phyloP scores from a whole-genome alignment of 495 filamentous ascomycete genomes.

The Lasiosphaeria miniovina region DNA sequence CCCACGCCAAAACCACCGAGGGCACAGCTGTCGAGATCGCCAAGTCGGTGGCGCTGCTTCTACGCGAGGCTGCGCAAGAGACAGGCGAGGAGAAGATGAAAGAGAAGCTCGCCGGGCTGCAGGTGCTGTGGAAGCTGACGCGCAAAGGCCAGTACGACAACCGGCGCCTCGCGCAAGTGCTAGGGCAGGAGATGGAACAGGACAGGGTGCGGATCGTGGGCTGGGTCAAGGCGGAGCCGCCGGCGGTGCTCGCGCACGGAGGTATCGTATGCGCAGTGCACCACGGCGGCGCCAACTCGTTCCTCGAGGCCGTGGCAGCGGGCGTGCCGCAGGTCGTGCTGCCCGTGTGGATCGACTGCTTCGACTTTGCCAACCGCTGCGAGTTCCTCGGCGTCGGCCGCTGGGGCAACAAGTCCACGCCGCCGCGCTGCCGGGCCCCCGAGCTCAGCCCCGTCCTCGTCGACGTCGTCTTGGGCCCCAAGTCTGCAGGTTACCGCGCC shows the following conservation, averaged over 20 bases:
- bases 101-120: constrained; percentile 19
- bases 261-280: constrained; percentile 39
- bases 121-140: constrained; percentile 46
- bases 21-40: constrained; percentile 31
- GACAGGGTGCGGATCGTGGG: constrained; percentile 28
- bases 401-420: constrained; percentile 37
- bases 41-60: constrained; percentile 27
- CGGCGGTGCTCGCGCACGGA: constrained; percentile 34
- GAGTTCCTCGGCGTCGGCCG: constrained; percentile 52
- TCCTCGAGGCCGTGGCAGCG: constrained; percentile 38
- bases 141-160: constrained; percentile 13
- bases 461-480: constrained; percentile 22
- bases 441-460: constrained; percentile 22
- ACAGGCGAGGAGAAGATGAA: constrained; percentile 9
- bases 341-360: constrained; percentile 54
- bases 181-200: constrained; percentile 20
- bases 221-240: constrained; percentile 40
- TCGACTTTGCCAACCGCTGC: constrained; percentile 49
- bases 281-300: constrained; percentile 46
- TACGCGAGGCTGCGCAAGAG: constrained; percentile 14
- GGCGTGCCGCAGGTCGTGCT: constrained; percentile 51
- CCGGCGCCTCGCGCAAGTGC: constrained; percentile 7
- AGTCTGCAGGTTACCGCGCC: constrained; percentile 11
- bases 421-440: constrained; percentile 8
- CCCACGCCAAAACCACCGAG: constrained; percentile 23